Conservation (phyloP, 2,329 filamentous ascomycete genomes). For the Exophiala phaeomuriformis region DNA sequence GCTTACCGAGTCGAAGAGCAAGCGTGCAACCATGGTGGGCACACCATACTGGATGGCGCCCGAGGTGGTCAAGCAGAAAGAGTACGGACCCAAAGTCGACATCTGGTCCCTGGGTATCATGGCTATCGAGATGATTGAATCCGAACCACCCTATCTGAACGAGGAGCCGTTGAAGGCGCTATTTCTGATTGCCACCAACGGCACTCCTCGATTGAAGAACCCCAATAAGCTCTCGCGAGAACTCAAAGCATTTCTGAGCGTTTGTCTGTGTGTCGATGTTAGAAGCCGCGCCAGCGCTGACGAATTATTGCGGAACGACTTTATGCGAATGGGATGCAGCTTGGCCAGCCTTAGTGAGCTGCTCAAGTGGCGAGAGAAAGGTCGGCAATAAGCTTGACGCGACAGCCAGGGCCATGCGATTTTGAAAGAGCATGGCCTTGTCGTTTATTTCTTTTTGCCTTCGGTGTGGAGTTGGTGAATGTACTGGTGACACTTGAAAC, state of each 20-base stretch:
- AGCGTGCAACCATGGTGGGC: conserved; percentile 98
- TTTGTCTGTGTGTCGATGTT: conserved; percentile 94
- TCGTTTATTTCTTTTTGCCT: not conserved
- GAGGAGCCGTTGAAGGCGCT: conserved; percentile 96
- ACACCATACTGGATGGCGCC: conserved; percentile 99
- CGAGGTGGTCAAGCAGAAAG: conserved; percentile 98
- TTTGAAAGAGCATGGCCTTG: not conserved
- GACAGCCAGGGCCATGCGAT: not conserved
- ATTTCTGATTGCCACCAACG: conserved; percentile 96
- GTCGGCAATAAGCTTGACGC: conserved; percentile 19
- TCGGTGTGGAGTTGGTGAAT: not conserved
- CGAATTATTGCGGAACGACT: conserved; percentile 85
- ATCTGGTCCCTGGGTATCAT: conserved; percentile 99
- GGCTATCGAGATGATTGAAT: conserved; percentile 99
- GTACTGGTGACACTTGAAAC: not conserved
- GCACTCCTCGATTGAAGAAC: conserved; percentile 93
- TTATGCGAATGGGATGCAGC: conserved; percentile 84
- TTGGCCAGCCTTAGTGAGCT: conserved; percentile 76
- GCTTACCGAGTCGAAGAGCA: conserved; percentile 90
- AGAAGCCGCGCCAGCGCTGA: conserved; percentile 86
- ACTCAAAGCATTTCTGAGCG: conserved; percentile 91
- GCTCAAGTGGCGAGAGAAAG: conserved; percentile 57
- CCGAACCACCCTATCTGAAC: conserved; percentile 93
- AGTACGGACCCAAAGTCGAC: conserved; percentile 96
- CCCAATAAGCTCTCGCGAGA: conserved; percentile 97